Evolutionary conservation across 2,329 filamentous ascomycete species (phyloP).

Genomic region (Clonostachys solani): DNA sequence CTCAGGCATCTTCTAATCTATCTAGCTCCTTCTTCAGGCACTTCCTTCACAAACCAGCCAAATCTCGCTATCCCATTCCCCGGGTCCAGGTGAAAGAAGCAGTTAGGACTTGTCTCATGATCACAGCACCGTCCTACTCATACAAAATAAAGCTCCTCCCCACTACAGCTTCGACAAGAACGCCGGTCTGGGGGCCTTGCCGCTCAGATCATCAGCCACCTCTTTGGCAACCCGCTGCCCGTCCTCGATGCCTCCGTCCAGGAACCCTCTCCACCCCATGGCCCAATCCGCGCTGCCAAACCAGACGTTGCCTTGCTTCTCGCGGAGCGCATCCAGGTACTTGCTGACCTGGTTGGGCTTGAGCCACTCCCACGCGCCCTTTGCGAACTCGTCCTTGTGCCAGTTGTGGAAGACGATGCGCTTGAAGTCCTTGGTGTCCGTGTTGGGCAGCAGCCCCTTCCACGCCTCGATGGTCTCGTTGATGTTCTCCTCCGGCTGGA

Average conservation of each 20-base stretch:
- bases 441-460: constrained; percentile 22
- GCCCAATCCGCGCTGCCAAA: constrained; percentile 46
- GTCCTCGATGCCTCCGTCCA: constrained; percentile 44
- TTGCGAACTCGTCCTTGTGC: constrained; percentile 39
- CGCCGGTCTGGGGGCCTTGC: too few relatives aligned
- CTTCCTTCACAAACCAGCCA: too few relatives aligned
- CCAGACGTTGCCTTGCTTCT: constrained; percentile 32
- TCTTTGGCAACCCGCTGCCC: constrained; percentile 11
- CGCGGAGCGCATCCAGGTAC: constrained; percentile 31
- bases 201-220: too few relatives aligned
- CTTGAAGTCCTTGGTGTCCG: neutral
- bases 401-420: constrained; percentile 41
- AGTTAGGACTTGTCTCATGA: too few relatives aligned
- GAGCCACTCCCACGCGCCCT: constrained; percentile 28
- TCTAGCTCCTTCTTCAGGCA: too few relatives aligned
- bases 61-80: too few relatives aligned
- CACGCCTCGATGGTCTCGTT: constrained; percentile 21
- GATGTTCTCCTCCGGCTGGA: constrained; percentile 35
- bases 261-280: constrained; percentile 42
- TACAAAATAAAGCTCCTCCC: too few relatives aligned
- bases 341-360: constrained; percentile 21
- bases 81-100: too few relatives aligned
- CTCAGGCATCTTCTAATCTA: too few relatives aligned
- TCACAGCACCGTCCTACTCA: too few relatives aligned
- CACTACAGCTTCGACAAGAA: too few relatives aligned